Evolutionary conservation across 306 rosid species (phyloP), one percentile per base, ranked within the genome.

Genomic region (Corylus avellana): DNA sequence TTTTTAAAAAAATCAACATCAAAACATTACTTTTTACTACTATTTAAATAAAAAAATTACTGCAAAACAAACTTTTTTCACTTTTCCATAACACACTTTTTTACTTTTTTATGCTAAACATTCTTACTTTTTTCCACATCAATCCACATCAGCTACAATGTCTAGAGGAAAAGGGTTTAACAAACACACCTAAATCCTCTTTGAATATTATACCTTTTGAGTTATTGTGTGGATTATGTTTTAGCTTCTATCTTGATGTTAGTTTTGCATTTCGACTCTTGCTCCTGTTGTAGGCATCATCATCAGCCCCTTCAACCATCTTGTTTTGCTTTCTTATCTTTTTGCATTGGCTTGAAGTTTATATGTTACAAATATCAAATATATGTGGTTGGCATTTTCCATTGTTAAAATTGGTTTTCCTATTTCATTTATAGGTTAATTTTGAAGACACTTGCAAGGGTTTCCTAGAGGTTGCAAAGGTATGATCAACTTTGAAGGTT

Each of bases 381-480:
- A 37, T n/a, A 37, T 27, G 73, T n/a, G 50, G 55, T 56, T 13
- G 22, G 35, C 39, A 53, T 53, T 77, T 77, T 76, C 46, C 67
- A 68, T 47, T 69, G 27, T 77, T 16, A 67, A 11, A 27, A 50
- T 59, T 69, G 64, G 75, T 59, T 16, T 57, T 81, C 37, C 73
- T 82, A 37, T 77, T 78, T 82, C 76, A 53, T 77, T n/a, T 78
- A 55, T 89, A 95, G 98, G 97, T 95, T 78, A 92, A 95, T 82
- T 95, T 95, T 86, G 99, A 93, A 92, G 98, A 95, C 76, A 93
- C 98, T 54, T 91, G 98, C 89, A 95, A 95, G 81, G 99, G 99
- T 47, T 95, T 93, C 84, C 91, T 95, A 27, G 99, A 95, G 80
- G 96, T 95, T 85, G 98, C 99, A 10, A 93, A 95, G 98, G 99